phyloP scores from a whole-genome alignment of 2,329 filamentous ascomycete genomes.

The Cordyceps javanica region DNA sequence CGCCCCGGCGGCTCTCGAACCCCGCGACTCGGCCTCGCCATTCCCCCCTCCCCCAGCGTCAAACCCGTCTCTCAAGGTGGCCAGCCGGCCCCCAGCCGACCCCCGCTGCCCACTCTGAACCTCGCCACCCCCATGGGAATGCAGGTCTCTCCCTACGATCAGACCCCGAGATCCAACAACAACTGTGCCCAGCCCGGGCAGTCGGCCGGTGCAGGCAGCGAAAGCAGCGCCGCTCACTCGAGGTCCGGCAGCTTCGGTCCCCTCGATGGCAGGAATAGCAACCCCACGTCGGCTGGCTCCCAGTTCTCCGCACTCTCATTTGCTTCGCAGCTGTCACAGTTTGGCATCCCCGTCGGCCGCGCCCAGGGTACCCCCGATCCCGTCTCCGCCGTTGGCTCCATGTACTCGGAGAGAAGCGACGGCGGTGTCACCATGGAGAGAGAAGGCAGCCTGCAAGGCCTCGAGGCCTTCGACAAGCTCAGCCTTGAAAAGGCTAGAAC shows the following conservation, averaged over 20 bases:
- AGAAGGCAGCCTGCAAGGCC: conserved; percentile 70
- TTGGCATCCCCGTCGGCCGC: conserved; percentile 59
- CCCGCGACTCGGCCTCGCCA: conserved; percentile 80
- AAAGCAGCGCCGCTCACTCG: conserved; percentile 72
- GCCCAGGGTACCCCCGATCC: conserved; percentile 72
- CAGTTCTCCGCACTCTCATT: conserved; percentile 81
- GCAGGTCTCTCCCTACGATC: conserved; percentile 65
- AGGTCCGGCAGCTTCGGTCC: conserved; percentile 78
- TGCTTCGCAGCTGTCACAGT: conserved; percentile 62
- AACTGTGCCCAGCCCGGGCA: conserved; percentile 49
- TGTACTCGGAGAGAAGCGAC: conserved; percentile 76
- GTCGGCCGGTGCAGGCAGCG: conserved; percentile 71
- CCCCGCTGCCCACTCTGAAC: conserved; percentile 71
- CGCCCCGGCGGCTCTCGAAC: conserved; percentile 57
- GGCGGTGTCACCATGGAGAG: conserved; percentile 72
- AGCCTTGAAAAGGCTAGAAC: conserved; percentile 75
- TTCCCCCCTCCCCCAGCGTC: conserved; percentile 77
- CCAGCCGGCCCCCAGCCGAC: conserved; percentile 29
- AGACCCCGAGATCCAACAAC: conserved; percentile 44
- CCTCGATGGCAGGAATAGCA: conserved; percentile 68
- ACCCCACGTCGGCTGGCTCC: conserved; percentile 80
- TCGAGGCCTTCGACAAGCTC: conserved; percentile 74
- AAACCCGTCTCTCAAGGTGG: conserved; percentile 58
- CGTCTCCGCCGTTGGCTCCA: conserved; percentile 77
- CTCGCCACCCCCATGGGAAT: conserved; percentile 86